Evolutionary conservation across 257 asterid species (phyloP), one percentile per base, ranked within the genome.

Genomic region (Ligustrum vulgare): DNA sequence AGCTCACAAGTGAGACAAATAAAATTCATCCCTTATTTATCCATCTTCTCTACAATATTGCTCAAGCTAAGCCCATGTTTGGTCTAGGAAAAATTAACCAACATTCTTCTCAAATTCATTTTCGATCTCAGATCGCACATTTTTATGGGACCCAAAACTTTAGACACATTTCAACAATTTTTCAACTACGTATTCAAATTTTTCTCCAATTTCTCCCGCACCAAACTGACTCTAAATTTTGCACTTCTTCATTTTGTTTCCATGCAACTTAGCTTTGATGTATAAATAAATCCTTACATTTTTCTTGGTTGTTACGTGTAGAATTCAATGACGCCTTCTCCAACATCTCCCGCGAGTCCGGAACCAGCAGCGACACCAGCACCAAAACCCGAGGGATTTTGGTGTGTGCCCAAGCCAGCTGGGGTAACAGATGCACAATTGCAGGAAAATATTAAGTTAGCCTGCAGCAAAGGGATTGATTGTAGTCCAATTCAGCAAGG

Each of bases 401-500:
- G 92, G 95, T 91, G 97, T 71, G 72, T 91, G 78, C 97, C 97
- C 32, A 84, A 77, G 82, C 73, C 89, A 54, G 62, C 66, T 0
- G 89, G 87, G 16, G 73, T 79, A 51, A 69, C 89, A 0, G 87
- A 84, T 51, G 81, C 85, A 75, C 85, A 84, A 8, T 81, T 89
- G 78, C 92, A 87, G 87, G 83, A 80, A 49, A 89, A 90, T 89
- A 90, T 92, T 2, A 92, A 90, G 73, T 89, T 89, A 23, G 90
- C 90, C 10, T 92, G 96, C 54, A 76, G 87, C 70, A 87, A 84
- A 71, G 95, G 96, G 82, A 82, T 89, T 67, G 94, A 91, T 51
- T 93, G 96, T 79, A 71, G 87, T 70, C 84, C 94, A 51, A 88
- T 93, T 77, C 91, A 87, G 73, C 80, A 86, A 33, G 91, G 97